Evolutionary conservation across 306 rosid genomes (phyloP), one percentile per base, ranked within the genome.

Genomic region (Quercus glauca): DNA sequence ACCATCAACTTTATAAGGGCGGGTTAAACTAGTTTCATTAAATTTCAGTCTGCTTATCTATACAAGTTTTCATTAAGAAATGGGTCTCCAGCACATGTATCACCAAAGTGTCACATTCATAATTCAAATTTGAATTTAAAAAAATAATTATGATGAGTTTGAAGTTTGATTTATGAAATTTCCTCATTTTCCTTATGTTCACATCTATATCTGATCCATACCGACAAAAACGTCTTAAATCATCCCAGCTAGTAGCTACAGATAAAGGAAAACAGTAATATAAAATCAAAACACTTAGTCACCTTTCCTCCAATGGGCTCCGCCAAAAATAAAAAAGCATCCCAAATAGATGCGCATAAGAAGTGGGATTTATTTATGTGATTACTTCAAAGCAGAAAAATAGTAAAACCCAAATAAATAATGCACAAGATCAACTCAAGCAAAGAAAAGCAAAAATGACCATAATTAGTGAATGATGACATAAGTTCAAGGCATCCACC

Each of bases 311-410:
- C 33, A 1, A 55, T 74, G 83, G 87, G 79, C 81, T 83, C 82
- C 85, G 57, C 80, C 73, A 71, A 55, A 61, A 76, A 78, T 59
- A 80, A 83, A 80, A 83, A 69, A 55, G 80, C 59, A 69, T 82
- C 35, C 56, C 80, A 73, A 73, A 73, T 23, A 80, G 74, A 81
- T 76, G 72, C 26, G 23, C 78, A 74, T 63, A 19, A 41, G 71
- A 78, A 75, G 76, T 59, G 57, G 15, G 83, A 45, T 55, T 55
- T 65, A 45, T 55, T 55, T 65, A 59, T 76, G 77, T 75, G 71
- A 63, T 57, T 64, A 71, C 56, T 71, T 75, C 65, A 60, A 78
- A 81, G 61, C 28, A 45, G 14, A 56, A 73, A 81, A 77, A 78
- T 73, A 57, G 71, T 63, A 29, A 78, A 69, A 67, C 21, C 57